phyloP scores from a whole-genome alignment of 192 early-diverging fungal genomes.

The Phycomyces blakesleeanus region DNA sequence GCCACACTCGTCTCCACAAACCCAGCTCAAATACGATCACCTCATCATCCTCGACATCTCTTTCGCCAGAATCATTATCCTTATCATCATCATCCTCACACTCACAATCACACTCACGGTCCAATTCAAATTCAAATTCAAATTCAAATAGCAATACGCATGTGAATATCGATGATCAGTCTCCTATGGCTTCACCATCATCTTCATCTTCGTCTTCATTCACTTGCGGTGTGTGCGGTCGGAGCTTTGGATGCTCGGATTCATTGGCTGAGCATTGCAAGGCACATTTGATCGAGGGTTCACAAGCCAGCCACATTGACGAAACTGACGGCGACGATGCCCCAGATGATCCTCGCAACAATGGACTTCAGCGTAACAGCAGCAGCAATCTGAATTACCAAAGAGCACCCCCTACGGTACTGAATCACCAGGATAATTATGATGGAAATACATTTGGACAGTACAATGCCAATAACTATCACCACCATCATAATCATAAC shows the following conservation, averaged over 20 bases:
- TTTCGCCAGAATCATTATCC: too few relatives aligned
- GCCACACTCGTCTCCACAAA: too few relatives aligned
- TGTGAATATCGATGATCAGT: too few relatives aligned
- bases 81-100: too few relatives aligned
- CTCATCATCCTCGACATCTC: too few relatives aligned
- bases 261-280: constrained; percentile 13
- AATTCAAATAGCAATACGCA: too few relatives aligned
- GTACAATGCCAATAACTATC: not conserved
- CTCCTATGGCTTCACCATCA: too few relatives aligned
- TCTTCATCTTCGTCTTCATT: not conserved
- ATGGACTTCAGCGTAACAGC: not conserved
- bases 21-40: too few relatives aligned
- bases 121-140: too few relatives aligned
- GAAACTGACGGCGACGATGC: constrained; percentile 2
- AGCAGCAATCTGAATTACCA: not conserved
- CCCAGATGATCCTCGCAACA: constrained; percentile 6
- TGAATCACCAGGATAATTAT: too few relatives aligned
- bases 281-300: constrained; percentile 1
- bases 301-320: not conserved
- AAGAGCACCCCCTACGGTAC: not conserved
- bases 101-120: too few relatives aligned
- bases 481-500: not conserved
- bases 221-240: constrained; percentile 12
- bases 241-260: constrained; percentile 10
- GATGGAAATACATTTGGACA: too few relatives aligned